phyloP scores from a whole-genome alignment of 306 rosid species.

The Pterocarpus santalinus region DNA sequence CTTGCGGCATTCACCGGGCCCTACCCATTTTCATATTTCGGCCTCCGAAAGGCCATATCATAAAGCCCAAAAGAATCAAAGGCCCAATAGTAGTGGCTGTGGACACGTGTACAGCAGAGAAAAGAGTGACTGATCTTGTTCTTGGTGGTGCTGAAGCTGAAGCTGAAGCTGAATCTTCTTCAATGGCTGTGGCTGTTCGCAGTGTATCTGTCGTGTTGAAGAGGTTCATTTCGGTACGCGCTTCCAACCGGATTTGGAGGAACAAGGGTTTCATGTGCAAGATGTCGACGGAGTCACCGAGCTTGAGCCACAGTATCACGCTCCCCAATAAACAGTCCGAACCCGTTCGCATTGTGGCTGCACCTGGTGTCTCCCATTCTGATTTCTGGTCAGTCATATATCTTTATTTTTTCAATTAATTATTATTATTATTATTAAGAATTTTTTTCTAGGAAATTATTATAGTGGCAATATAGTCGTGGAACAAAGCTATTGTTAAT shows the following conservation, averaged over 20 bases:
- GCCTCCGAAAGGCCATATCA: not conserved
- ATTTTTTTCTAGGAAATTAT: not conserved
- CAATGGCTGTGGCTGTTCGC: constrained; percentile 45
- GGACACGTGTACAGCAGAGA: constrained; percentile 29
- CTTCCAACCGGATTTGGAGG: constrained; percentile 32
- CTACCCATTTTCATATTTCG: not conserved
- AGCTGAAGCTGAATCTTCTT: constrained; percentile 20
- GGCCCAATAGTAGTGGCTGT: not conserved
- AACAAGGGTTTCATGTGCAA: constrained; percentile 51
- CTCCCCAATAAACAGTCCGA: constrained; percentile 62
- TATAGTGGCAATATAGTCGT: not conserved
- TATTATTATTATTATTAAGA: not conserved
- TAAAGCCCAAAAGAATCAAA: not conserved
- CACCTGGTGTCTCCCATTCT: constrained; percentile 71
- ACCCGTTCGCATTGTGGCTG: constrained; percentile 78
- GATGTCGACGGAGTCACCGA: constrained; percentile 68
- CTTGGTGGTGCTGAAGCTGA: constrained; percentile 22
- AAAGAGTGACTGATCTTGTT: not conserved
- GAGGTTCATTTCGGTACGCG: constrained; percentile 20
- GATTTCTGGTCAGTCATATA: constrained; percentile 68
- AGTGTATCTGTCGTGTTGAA: constrained; percentile 33
- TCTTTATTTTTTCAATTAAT: too few relatives aligned
- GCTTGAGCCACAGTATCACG: constrained; percentile 63
- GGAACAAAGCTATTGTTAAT: not conserved
- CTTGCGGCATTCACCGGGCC: not conserved